A percentile compares a stretch with the other conserved stretches of the same genome.
Conservation (phyloP, 202 grass and related monocot species). For the Zoysia matrella region DNA sequence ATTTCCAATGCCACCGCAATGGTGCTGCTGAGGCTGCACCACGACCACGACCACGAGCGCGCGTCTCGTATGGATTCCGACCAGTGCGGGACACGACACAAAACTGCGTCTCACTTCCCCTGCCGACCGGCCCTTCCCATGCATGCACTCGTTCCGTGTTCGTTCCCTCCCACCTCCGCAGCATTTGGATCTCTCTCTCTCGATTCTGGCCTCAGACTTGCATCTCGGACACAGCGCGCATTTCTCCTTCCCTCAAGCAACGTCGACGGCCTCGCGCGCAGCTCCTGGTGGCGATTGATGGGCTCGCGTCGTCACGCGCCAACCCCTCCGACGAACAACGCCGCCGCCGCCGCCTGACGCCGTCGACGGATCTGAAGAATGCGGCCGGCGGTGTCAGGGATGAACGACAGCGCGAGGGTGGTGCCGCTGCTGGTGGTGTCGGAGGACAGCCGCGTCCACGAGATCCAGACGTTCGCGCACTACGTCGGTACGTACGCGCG, state of each 20-base stretch:
- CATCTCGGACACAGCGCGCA: not conserved
- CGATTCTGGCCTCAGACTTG: slow-evolving; percentile 37
- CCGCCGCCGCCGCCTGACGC: not conserved
- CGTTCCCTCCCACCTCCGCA: slow-evolving; percentile 19
- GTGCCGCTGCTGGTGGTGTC: slow-evolving; percentile 60
- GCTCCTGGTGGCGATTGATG: slow-evolving; percentile 24
- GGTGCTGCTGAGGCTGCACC: too few species aligned
- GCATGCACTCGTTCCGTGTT: slow-evolving; percentile 6
- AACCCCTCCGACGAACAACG: not conserved
- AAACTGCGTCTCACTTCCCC: not conserved
- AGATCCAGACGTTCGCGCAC: slow-evolving; percentile 78
- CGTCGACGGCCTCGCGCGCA: not conserved
- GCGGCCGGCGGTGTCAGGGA: not conserved
- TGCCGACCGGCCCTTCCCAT: not conserved
- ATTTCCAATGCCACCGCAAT: too few species aligned
- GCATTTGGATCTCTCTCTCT: slow-evolving; percentile 26
- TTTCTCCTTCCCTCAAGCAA: not conserved
- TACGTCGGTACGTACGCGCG: slow-evolving; percentile 69
- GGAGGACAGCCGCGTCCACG: slow-evolving; percentile 50
- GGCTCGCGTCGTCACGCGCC: not conserved
- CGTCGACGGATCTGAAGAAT: not conserved
- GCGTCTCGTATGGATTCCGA: too few species aligned
- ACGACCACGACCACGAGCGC: too few species aligned
- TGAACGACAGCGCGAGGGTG: slow-evolving; percentile 12
- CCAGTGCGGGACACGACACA: too few species aligned